A percentile compares a stretch with the other conserved stretches of the same genome.
These are phyloP conservation scores for Coniochaeta hoffmannii DNA, from an alignment of 2,329 filamentous ascomycete genomes.

Conservation along the genomic window DNA sequence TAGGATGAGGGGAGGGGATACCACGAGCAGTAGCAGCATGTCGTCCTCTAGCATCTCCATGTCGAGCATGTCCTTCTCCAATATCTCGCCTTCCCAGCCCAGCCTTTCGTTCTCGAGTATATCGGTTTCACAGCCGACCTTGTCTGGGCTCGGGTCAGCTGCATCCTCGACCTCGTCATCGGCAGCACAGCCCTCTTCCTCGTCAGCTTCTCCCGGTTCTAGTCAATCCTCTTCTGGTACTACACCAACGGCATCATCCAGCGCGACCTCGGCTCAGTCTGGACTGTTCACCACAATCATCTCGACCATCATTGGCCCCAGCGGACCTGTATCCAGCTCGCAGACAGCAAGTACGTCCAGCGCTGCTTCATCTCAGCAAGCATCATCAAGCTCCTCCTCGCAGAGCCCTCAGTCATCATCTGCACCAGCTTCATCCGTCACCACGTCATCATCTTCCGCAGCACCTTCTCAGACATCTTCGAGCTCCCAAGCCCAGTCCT, in stretches of 20 bases:
- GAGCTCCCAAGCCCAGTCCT: not conserved
- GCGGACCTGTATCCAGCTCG: not conserved
- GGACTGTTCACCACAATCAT: not conserved
- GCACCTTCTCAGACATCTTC: not conserved
- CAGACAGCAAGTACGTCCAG: too few species aligned
- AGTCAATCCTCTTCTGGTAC: not conserved
- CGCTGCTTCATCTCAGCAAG: too few species aligned
- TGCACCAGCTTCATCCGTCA: not conserved
- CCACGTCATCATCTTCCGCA: not conserved
- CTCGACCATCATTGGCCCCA: not conserved
- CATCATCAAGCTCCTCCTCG: not conserved
- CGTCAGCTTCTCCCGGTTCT: not conserved
- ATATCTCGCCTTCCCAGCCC: not conserved
- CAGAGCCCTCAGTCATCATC: not conserved
- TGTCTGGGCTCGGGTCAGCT: not conserved
- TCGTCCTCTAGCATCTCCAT: not conserved
- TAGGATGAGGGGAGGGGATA: not conserved
- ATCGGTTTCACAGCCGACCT: not conserved
- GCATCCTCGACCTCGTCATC: not conserved
- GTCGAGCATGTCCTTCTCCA: slow-evolving; percentile 1
- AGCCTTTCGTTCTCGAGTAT: not conserved
- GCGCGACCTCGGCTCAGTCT: not conserved
- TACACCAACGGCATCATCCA: not conserved
- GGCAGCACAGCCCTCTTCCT: not conserved
- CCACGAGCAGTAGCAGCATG: not conserved